These are phyloP conservation scores for Cyclostephanos invisitatus DNA, from an alignment of 108 stramenopile species.

Conservation along the genomic window DNA sequence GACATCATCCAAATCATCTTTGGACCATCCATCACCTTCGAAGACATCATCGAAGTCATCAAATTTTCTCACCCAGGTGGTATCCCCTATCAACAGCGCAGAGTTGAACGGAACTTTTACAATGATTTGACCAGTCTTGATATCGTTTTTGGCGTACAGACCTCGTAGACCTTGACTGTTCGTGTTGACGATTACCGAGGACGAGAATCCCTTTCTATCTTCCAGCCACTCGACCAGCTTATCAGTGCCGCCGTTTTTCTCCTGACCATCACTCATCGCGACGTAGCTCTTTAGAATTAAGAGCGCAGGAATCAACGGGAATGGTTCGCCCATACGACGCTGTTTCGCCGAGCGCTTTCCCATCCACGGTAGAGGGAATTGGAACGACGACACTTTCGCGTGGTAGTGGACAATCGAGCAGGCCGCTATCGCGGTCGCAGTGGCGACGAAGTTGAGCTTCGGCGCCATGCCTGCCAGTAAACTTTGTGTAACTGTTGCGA, in stretches of 20 bases:
- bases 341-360: background rate
- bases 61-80: background rate
- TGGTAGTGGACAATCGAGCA: background rate
- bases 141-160: constrained; percentile 14
- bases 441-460: background rate
- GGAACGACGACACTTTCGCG: background rate
- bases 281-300: background rate
- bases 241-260: background rate
- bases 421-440: background rate
- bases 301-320: background rate
- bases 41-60: constrained; percentile 1
- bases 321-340: background rate
- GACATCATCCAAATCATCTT: constrained; percentile 23
- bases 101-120: constrained; percentile 15
- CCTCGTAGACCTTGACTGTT: constrained; percentile 13
- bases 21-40: background rate
- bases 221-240: constrained; percentile 3
- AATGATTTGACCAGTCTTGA: constrained; percentile 10
- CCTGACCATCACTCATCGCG: background rate
- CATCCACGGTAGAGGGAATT: constrained; percentile 16
- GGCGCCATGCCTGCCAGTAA: too few species aligned
- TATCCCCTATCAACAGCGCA: constrained; percentile 14
- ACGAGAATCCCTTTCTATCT: background rate
- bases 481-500: too few species aligned
- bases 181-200: constrained; percentile 5